Conservation (phyloP, 345 rosid genomes). For the Hevea brasiliensis region DNA sequence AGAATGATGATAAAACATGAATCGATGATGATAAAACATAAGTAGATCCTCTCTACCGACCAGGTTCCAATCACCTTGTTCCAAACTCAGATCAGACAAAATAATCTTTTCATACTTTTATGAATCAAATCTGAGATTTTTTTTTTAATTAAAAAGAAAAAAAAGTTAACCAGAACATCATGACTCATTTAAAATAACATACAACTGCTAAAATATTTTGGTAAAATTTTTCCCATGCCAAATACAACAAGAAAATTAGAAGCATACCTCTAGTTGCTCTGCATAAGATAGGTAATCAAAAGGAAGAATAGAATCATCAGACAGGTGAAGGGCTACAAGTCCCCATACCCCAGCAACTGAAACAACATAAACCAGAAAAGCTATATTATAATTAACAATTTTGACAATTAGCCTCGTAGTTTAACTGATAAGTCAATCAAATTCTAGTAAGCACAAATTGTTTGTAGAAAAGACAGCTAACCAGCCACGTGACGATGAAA, state of each 20-base stretch:
- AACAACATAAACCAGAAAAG: slow-evolving; percentile 15
- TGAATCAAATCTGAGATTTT: not conserved
- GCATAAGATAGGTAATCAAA: slow-evolving; percentile 73
- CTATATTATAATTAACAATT: not conserved
- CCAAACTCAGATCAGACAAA: not conserved
- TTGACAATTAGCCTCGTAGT: slow-evolving; percentile 3
- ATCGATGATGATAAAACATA: not conserved
- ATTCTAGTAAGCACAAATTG: not conserved
- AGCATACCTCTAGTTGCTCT: slow-evolving; percentile 51
- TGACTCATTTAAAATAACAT: not conserved
- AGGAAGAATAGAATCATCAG: slow-evolving; percentile 77
- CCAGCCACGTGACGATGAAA: slow-evolving; percentile 91
- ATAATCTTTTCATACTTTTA: too few relatives aligned
- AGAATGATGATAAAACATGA: not conserved
- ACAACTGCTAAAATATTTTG: not conserved
- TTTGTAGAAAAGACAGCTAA: slow-evolving; percentile 29
- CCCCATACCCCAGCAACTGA: slow-evolving; percentile 94
- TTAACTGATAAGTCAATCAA: not conserved
- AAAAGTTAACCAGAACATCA: not conserved
- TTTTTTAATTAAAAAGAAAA: too few relatives aligned
- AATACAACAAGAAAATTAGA: slow-evolving; percentile 6
- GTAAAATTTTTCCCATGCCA: not conserved
- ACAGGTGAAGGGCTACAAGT: slow-evolving; percentile 68
- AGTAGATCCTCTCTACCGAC: not conserved
- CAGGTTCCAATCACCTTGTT: not conserved